Conservation (phyloP, 495 filamentous ascomycete species). For the Aspergillus steynii region DNA sequence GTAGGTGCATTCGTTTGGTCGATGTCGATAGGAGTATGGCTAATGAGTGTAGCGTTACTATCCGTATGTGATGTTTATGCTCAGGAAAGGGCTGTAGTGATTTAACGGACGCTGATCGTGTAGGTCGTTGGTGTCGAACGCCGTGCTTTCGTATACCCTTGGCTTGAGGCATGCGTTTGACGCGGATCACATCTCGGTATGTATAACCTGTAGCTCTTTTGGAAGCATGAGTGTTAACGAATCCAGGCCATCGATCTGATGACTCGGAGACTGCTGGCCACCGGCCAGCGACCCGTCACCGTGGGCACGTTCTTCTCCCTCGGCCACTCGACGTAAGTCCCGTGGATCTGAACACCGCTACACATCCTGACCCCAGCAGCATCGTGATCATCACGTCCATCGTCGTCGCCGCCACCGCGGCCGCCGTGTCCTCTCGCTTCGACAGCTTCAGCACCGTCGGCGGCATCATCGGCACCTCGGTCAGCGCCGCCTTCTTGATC, state of each 20-base stretch:
- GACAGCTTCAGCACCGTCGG: constrained; percentile 79
- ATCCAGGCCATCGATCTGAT: constrained; percentile 85
- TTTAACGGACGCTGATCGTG: not conserved
- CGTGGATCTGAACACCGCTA: not conserved
- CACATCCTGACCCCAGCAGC: constrained; percentile 27
- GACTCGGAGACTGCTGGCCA: constrained; percentile 87
- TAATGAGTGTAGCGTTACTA: constrained; percentile 31
- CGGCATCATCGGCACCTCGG: constrained; percentile 76
- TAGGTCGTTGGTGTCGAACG: constrained; percentile 70
- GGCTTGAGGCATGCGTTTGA: constrained; percentile 93
- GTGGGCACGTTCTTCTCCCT: constrained; percentile 96
- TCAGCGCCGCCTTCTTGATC: constrained; percentile 79
- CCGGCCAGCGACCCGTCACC: constrained; percentile 83
- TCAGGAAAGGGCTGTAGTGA: not conserved
- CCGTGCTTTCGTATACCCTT: constrained; percentile 83
- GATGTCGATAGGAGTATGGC: not conserved
- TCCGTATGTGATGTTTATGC: constrained; percentile 28
- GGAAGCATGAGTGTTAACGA: constrained; percentile 8
- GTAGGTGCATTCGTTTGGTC: constrained; percentile 27
- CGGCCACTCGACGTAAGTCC: constrained; percentile 75
- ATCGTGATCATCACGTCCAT: constrained; percentile 91
- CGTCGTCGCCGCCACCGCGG: constrained; percentile 85
- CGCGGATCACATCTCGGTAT: constrained; percentile 88
- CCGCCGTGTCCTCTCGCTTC: constrained; percentile 76
- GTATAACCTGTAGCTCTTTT: not conserved